These are phyloP conservation scores for Nadsonia commutata DNA, from an alignment of 1,139 yeast species.

Conservation along the genomic window DNA sequence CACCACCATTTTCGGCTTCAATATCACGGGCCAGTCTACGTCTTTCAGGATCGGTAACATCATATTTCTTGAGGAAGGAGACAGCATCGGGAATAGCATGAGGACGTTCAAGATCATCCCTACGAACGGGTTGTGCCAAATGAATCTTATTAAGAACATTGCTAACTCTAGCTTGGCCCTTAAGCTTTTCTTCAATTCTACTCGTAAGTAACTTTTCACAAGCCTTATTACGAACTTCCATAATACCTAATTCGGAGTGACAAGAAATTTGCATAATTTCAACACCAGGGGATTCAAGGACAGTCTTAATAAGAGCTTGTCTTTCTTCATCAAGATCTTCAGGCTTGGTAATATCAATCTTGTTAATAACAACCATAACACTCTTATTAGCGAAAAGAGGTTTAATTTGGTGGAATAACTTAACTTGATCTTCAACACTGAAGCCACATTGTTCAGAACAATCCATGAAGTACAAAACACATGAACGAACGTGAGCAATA, in stretches of 20 bases:
- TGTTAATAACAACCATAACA: conserved; percentile 89
- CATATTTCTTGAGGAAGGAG: conserved; percentile 47
- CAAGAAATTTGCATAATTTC: conserved; percentile 91
- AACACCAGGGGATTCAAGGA: conserved; percentile 41
- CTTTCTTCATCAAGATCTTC: conserved; percentile 72
- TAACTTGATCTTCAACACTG: conserved; percentile 92
- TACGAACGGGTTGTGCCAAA: conserved; percentile 75
- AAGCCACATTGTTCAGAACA: conserved; percentile 98
- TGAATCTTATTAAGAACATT: conserved; percentile 90
- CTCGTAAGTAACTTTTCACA: conserved; percentile 93
- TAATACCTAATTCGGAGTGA: conserved; percentile 84
- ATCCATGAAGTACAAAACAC: conserved; percentile 96
- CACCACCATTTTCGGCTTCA: conserved; percentile 94
- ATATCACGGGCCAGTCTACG: conserved; percentile 72
- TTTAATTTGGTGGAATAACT: conserved; percentile 89
- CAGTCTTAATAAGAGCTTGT: conserved; percentile 42
- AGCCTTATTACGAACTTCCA: conserved; percentile 93
- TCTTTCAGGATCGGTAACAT: conserved; percentile 68
- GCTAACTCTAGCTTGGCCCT: conserved; percentile 80
- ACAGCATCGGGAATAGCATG: conserved; percentile 73
- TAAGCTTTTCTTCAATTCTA: conserved; percentile 91
- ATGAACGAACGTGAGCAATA: conserved; percentile 92
- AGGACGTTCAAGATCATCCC: conserved; percentile 69
- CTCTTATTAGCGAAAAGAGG: conserved; percentile 95
- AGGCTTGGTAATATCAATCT: conserved; percentile 74